Evolutionary conservation across 768 basidiomycete species (phyloP), one percentile per base, ranked within the genome.

Genomic region (Macrocybe gigantea): DNA sequence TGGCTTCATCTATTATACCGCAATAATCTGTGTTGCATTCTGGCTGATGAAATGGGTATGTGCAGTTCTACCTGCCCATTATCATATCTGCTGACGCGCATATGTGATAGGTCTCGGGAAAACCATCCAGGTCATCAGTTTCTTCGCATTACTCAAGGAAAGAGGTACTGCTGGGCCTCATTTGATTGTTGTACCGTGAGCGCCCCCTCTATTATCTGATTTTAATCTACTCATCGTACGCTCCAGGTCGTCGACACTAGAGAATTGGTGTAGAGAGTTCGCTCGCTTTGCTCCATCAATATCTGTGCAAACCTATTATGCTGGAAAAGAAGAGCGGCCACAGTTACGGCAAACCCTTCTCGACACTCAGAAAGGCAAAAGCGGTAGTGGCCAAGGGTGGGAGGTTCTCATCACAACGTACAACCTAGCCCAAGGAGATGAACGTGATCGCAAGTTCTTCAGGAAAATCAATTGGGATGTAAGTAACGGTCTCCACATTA

Each of bases 201-300:
- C 81, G 33, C 41, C 39, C 14, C 2, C 38, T 13, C 38, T 7
- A 29, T 15, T 37, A 38, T 33, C 35, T 36, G 13, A 45, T 49
- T 51, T 49, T 50, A 47, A 42, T 49, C 42, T 49, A 44, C 38
- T 12, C 40, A 22, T 38, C 45, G 9, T 9, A 36, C 6, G 37
- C 8, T 47, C 7, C 52, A 94, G 92, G 31, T 92, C 95, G 3
- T 98, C 95, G 3, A 97, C 94, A 0, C 71, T 98, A 22, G 96
- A 99, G 65, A 99, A 99, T 59, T 99, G 96, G 96, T 88, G 92
- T 64, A 80, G 96, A 55, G 96, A 99, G 67, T 98, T 99, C 60
- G 79, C 82, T 22, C 82, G 83, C 33, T 99, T 99, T 59, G 88
- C 88, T 2, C 93, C 93, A 5, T 75, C 76, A 5, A 85, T 99